phyloP scores from a whole-genome alignment of 257 asterid species.

The Lavandula angustifolia region DNA sequence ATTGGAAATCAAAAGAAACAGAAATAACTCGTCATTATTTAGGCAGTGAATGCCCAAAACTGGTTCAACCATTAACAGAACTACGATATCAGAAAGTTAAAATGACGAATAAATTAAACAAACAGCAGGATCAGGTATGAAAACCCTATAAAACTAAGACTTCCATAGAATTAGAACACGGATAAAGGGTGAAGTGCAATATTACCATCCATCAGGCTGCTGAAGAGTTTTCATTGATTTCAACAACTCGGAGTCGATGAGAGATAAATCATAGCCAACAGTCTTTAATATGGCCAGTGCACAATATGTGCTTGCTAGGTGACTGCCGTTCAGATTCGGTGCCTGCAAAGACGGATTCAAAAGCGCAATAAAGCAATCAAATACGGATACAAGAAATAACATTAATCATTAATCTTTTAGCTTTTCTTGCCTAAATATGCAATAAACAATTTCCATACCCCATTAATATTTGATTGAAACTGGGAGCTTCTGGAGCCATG shows the following conservation, averaged over 20 bases:
- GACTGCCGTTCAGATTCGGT: constrained; percentile 70
- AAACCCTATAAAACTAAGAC: not conserved
- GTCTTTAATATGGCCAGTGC: constrained; percentile 83
- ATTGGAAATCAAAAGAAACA: not conserved
- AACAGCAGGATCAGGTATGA: not conserved
- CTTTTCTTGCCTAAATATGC: constrained; percentile 18
- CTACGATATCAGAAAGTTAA: not conserved
- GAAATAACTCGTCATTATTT: constrained; percentile 2
- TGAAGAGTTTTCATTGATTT: constrained; percentile 92
- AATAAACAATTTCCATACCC: constrained; percentile 48
- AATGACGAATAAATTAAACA: not conserved
- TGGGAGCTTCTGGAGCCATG: constrained; percentile 98
- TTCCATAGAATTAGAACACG: constrained; percentile 9
- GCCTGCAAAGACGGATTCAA: constrained; percentile 45
- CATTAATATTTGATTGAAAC: constrained; percentile 47
- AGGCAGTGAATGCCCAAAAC: constrained; percentile 1
- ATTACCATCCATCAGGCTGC: constrained; percentile 86
- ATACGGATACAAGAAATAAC: constrained; percentile 13
- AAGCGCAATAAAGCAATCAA: constrained; percentile 12
- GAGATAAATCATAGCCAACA: constrained; percentile 75
- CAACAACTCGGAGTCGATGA: constrained; percentile 52
- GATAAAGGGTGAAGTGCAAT: constrained; percentile 13
- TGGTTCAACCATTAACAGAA: not conserved
- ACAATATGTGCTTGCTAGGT: constrained; percentile 92
- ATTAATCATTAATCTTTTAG: not conserved